Conservation (phyloP, 1,284 basidiomycete genomes). For the Pseudozyma sp. region DNA sequence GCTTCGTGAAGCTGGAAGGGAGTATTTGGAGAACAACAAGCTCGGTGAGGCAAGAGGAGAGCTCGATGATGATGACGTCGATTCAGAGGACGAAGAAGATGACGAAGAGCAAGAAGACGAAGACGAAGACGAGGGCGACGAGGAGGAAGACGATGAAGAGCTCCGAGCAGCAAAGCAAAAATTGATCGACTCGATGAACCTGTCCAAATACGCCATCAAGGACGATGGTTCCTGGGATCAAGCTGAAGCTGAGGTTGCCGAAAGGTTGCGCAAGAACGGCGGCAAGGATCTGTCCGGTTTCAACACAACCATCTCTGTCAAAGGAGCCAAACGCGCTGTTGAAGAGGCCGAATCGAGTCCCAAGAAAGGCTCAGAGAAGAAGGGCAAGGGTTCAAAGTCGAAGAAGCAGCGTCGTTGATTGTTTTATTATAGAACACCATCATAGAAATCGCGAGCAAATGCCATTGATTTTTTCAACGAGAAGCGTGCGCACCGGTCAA, state of each 20-base stretch:
- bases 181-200: conserved; percentile 56
- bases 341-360: conserved; percentile 27
- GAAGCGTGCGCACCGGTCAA: too few species aligned
- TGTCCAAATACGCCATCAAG: conserved; percentile 57
- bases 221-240: conserved; percentile 53
- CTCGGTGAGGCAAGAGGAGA: conserved; percentile 18
- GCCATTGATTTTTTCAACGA: too few species aligned
- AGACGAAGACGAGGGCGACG: conserved; percentile 14
- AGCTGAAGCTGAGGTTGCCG: conserved; percentile 61
- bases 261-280: conserved; percentile 47
- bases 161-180: conserved; percentile 41
- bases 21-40: conserved; percentile 34
- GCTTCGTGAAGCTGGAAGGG: conserved; percentile 51
- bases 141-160: conserved; percentile 33
- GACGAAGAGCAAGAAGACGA: conserved; percentile 22
- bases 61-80: conserved; percentile 28
- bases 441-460: too few species aligned
- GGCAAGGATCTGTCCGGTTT: conserved; percentile 43
- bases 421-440: too few species aligned
- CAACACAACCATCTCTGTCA: conserved; percentile 53
- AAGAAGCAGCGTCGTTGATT: conserved; percentile 44
- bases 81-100: conserved; percentile 25
- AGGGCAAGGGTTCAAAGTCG: conserved; percentile 13
- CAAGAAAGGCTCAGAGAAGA: conserved; percentile 34
- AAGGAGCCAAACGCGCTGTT: conserved; percentile 38